These are phyloP conservation scores for Verticillium dahliae DNA, from an alignment of 2,329 filamentous ascomycete genomes.

Conservation along the genomic window DNA sequence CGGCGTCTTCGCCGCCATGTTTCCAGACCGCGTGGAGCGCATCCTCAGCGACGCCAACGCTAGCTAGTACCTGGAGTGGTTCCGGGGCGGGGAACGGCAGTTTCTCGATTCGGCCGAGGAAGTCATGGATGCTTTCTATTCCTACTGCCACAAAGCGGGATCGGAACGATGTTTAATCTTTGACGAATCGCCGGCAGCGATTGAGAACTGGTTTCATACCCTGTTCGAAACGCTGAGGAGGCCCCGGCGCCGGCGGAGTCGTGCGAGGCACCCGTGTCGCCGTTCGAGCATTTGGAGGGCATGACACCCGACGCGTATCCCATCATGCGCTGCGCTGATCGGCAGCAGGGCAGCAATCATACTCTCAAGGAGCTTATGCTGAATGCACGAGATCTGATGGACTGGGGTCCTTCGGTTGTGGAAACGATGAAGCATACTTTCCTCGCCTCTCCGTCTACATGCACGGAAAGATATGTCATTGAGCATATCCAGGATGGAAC, in stretches of 20 bases:
- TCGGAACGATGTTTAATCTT: slow-evolving; percentile 39
- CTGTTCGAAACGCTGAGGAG: slow-evolving; percentile 34
- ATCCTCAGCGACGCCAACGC: slow-evolving; percentile 47
- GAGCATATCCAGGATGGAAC: slow-evolving; percentile 38
- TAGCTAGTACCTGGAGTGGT: slow-evolving; percentile 46
- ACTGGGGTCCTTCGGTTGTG: slow-evolving; percentile 33
- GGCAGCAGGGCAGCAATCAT: slow-evolving; percentile 13
- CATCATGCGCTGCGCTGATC: slow-evolving; percentile 39
- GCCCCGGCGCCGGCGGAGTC: not conserved
- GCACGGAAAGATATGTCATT: slow-evolving; percentile 32
- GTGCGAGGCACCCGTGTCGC: slow-evolving; percentile 15
- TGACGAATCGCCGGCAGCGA: slow-evolving; percentile 24
- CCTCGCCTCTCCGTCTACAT: slow-evolving; percentile 35
- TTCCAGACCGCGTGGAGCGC: slow-evolving; percentile 41
- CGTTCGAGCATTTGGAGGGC: slow-evolving; percentile 20
- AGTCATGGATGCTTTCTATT: slow-evolving; percentile 45
- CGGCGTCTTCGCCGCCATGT: slow-evolving; percentile 44
- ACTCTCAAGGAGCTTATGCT: slow-evolving; percentile 25
- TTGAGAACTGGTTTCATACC: slow-evolving; percentile 29
- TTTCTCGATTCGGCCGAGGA: slow-evolving; percentile 49
- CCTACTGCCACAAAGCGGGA: slow-evolving; percentile 45
- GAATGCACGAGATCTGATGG: slow-evolving; percentile 24
- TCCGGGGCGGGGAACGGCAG: slow-evolving; percentile 33
- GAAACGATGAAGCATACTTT: slow-evolving; percentile 40
- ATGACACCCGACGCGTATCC: slow-evolving; percentile 33